Conservation (phyloP, 495 filamentous ascomycete species). For the Aspergillus ostianus region DNA sequence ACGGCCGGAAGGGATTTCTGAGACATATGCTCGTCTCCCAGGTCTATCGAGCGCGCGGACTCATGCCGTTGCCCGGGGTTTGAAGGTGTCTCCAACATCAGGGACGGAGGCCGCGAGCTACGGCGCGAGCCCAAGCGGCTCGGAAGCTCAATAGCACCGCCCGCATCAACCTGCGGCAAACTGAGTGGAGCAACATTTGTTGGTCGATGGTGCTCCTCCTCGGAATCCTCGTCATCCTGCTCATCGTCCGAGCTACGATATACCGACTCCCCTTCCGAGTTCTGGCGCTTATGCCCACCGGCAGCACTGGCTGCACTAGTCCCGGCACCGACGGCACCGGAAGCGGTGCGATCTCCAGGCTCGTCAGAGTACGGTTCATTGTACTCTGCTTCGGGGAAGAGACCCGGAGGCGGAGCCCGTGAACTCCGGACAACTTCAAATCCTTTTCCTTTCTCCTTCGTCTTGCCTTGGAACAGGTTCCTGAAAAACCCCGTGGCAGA, state of each 20-base stretch:
- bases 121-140: constrained; percentile 61
- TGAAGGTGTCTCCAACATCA: constrained; percentile 30
- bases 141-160: constrained; percentile 61
- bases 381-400: constrained; percentile 44
- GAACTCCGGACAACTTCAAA: constrained; percentile 94
- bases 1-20: constrained; percentile 21
- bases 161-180: constrained; percentile 61
- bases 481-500: constrained; percentile 88
- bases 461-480: constrained; percentile 73
- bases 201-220: constrained; percentile 35
- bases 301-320: not conserved
- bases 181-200: constrained; percentile 38
- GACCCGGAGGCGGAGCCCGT: constrained; percentile 53
- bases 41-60: constrained; percentile 16
- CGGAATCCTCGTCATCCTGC: constrained; percentile 39
- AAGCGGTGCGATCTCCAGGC: constrained; percentile 40
- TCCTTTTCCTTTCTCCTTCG: constrained; percentile 86
- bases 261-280: not conserved
- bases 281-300: not conserved
- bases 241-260: not conserved
- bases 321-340: constrained; percentile 19
- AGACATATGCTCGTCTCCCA: constrained; percentile 13
- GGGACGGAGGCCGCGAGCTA: constrained; percentile 44
- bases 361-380: constrained; percentile 60
- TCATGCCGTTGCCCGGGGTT: constrained; percentile 65